These are phyloP conservation scores for Parsonsia alboflavescens DNA, from an alignment of 257 asterid species.

Conservation along the genomic window DNA sequence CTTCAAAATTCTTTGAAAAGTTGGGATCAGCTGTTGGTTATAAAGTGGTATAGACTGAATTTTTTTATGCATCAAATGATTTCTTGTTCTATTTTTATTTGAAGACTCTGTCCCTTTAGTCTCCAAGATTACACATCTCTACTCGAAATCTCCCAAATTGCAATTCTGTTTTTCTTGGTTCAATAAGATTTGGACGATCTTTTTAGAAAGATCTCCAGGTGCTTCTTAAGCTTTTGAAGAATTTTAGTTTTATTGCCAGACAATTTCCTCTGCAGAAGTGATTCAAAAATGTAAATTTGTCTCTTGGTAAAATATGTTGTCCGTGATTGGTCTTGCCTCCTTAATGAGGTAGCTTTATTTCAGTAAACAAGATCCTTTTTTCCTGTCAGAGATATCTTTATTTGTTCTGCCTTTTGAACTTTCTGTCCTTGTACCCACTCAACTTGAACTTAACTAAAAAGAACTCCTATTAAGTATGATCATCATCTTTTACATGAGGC, in stretches of 20 bases:
- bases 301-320: conserved; percentile 3
- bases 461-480: neutral
- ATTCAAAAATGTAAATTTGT: neutral
- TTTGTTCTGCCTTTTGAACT: neutral
- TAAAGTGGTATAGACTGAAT: neutral
- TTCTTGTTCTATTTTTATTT: neutral
- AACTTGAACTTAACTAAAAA: neutral
- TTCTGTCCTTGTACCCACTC: neutral
- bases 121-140: neutral
- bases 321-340: neutral
- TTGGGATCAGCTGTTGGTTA: neutral
- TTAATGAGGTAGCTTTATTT: neutral
- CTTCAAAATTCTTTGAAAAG: neutral
- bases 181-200: neutral
- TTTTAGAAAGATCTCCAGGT: neutral
- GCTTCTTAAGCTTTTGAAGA: neutral
- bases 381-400: neutral
- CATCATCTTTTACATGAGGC: neutral
- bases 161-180: neutral
- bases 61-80: neutral
- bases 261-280: neutral
- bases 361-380: neutral
- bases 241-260: neutral
- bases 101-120: neutral
- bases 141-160: neutral